Conservation (phyloP, 2,329 filamentous ascomycete species). For the Diaporthe citriasiana region DNA sequence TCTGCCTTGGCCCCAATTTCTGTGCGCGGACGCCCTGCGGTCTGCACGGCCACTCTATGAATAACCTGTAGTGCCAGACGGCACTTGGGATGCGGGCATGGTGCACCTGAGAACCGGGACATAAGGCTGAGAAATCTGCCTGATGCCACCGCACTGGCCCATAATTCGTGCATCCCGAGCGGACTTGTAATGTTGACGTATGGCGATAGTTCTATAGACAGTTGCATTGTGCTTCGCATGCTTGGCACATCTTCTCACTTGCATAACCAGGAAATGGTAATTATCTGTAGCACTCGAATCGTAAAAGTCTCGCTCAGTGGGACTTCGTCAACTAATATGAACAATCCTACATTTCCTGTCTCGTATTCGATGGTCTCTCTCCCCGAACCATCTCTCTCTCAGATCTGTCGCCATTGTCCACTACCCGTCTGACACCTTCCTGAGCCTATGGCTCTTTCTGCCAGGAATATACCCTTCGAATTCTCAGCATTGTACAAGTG, state of each 20-base stretch:
- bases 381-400: too few relatives aligned
- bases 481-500: too few relatives aligned
- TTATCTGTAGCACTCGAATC: background rate
- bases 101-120: conserved; percentile 9
- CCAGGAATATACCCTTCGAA: too few relatives aligned
- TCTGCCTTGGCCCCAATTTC: conserved; percentile 16
- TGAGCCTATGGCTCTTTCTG: too few relatives aligned
- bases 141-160: background rate
- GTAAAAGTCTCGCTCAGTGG: background rate
- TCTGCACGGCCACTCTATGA: conserved; percentile 18
- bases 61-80: background rate
- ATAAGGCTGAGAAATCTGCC: conserved; percentile 18
- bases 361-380: too few relatives aligned
- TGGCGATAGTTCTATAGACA: background rate
- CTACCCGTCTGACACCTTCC: too few relatives aligned
- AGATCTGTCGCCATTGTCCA: too few relatives aligned
- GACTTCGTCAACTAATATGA: background rate
- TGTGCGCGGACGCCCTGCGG: conserved; percentile 2
- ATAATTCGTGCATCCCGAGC: background rate
- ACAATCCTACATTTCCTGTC: background rate
- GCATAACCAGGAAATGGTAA: background rate
- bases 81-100: background rate
- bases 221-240: background rate
- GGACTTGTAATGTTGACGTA: background rate
- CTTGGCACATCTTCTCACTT: background rate